Base-by-base conservation (phyloP, 441 rosid genomes). In the Populus hybrid region DNA sequence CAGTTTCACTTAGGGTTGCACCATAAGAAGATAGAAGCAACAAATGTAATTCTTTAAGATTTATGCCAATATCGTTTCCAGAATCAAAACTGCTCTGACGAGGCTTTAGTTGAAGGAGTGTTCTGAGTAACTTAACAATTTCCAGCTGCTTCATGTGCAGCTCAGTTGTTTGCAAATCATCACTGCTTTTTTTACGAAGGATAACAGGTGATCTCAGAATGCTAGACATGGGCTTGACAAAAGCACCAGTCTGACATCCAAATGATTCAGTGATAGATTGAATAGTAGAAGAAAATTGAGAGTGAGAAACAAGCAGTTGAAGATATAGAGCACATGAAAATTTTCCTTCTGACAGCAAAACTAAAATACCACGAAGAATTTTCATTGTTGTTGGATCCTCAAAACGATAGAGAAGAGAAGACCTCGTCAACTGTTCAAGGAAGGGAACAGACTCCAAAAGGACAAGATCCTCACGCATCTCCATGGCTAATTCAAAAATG, bases 1-100 rank as follows among this genome's bases (percentile, higher is more conserved):
- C 98, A 80, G 85, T 83, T 78, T 92, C 90, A 84, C 92, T 64
- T 9, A 92, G 86, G 14, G 97, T 94, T 73, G 97, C 99, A 81
- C 94, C 92, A 86, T 97, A 97, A 70, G 97, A 92, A 87, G 93
- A 88, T 84, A 91, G 85, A 81, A 97, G 94, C 85, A 94, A 87
- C 12, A 84, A 81, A 74, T 85, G 86, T 75, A 97, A 84, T 79
- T 90, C 96, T 85, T 80, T 89, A 63, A 88, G 86, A 89, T 93
- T 89, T 77, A 97, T 77, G 72, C 87, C 90, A 81, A 76, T 73
- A 75, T 88, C 92, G 69, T 85, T 84, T 81, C 78, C 87, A 80
- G 83, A 87, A 81, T 79, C 83, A 85, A 68, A 70, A 61, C 81
- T 81, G 67, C 70, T 46, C 35, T 66, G 81, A 30, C 69, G 73